These are phyloP conservation scores for Santalum album DNA, from an alignment of 164 flowering plant genomes.

Conservation along the genomic window DNA sequence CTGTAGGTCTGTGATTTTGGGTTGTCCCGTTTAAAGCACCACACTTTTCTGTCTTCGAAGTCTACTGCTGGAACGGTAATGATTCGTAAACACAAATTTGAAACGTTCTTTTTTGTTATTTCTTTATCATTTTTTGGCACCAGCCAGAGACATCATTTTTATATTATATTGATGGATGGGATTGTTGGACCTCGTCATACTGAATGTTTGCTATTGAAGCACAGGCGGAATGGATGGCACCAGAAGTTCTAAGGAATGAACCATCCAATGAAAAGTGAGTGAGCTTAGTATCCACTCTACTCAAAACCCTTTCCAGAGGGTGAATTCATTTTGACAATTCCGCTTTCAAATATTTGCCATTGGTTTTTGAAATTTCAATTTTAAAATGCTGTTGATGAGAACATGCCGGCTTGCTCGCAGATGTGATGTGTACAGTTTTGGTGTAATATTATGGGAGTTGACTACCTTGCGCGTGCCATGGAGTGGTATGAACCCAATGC, in stretches of 20 bases:
- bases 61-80: constrained; percentile 96
- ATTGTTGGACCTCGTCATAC: neutral
- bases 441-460: constrained; percentile 94
- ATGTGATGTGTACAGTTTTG: constrained; percentile 92
- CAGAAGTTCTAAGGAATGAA: constrained; percentile 93
- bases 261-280: constrained; percentile 97
- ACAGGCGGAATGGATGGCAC: constrained; percentile 99
- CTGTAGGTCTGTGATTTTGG: constrained; percentile 93
- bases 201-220: constrained; percentile 10
- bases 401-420: constrained; percentile 29
- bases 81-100: neutral
- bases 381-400: neutral
- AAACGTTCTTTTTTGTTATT: too few relatives aligned
- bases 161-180: too few relatives aligned
- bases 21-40: constrained; percentile 86
- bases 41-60: constrained; percentile 88
- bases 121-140: too few relatives aligned
- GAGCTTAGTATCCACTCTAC: neutral
- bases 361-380: neutral
- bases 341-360: neutral
- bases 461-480: constrained; percentile 74
- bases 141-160: too few relatives aligned
- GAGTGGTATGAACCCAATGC: constrained; percentile 96
- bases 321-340: neutral
- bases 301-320: neutral